Percentiles rank a stretch among this genome's conserved stretches.
Conservation (phyloP, 192 early-diverging fungal species). For the Rhizophagus clarus region DNA sequence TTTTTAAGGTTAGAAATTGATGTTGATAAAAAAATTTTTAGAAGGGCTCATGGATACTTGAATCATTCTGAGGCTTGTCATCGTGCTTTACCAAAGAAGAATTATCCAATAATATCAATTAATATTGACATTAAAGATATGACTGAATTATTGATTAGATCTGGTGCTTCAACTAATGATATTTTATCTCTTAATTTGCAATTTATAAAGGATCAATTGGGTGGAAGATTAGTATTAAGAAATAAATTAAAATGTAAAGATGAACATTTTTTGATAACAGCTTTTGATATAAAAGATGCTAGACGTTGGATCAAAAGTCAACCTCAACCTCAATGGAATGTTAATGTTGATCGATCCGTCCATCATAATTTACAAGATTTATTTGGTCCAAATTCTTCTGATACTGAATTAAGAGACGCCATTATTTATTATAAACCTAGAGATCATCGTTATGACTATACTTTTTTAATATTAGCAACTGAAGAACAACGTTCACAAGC, state of each 20-base stretch:
- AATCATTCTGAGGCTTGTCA: constrained; percentile 13
- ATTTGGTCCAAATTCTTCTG: neutral
- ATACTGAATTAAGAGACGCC: neutral
- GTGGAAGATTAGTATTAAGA: neutral
- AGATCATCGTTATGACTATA: neutral
- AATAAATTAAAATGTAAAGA: neutral
- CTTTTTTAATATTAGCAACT: neutral
- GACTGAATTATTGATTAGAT: constrained; percentile 5
- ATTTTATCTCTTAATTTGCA: constrained; percentile 1
- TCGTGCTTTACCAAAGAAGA: constrained; percentile 11
- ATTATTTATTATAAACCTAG: neutral
- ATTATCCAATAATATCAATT: neutral
- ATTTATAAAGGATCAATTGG: neutral
- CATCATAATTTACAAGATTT: neutral
- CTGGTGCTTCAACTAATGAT: neutral
- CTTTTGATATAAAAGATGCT: constrained; percentile 10
- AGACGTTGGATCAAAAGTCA: constrained; percentile 9
- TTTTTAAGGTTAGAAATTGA: neutral
- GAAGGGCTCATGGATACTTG: neutral
- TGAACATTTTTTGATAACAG: constrained; percentile 1
- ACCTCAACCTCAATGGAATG: neutral
- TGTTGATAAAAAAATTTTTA: neutral
- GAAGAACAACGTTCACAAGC: neutral
- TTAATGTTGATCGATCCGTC: neutral
- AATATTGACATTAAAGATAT: neutral